Conservation (phyloP, 495 filamentous ascomycete species). For the Aspergillus coremiiformis region DNA sequence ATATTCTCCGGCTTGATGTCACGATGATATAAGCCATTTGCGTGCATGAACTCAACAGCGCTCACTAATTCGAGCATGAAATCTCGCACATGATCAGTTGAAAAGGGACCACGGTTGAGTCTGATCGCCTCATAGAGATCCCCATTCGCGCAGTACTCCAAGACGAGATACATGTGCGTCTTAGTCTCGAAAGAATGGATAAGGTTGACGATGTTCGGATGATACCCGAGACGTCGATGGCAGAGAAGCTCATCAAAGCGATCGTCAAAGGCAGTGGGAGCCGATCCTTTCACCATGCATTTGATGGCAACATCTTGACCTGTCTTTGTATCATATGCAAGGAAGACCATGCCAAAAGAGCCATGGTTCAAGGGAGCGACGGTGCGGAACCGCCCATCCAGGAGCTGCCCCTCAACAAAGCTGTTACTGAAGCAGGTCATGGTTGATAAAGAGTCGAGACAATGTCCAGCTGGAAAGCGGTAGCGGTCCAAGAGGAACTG, state of each 20-base stretch:
- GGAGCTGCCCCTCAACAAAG: slow-evolving; percentile 63
- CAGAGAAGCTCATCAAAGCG: slow-evolving; percentile 80
- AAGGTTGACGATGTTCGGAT: slow-evolving; percentile 91
- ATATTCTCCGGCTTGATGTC: slow-evolving; percentile 99
- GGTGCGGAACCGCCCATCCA: slow-evolving; percentile 82
- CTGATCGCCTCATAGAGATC: slow-evolving; percentile 98
- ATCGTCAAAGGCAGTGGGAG: slow-evolving; percentile 58
- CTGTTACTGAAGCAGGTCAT: slow-evolving; percentile 77
- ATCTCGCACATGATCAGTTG: slow-evolving; percentile 91
- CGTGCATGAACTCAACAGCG: slow-evolving; percentile 85
- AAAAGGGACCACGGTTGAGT: slow-evolving; percentile 72
- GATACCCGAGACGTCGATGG: slow-evolving; percentile 67
- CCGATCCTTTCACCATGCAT: slow-evolving; percentile 72
- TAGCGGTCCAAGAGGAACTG: no score
- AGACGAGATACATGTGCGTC: slow-evolving; percentile 79
- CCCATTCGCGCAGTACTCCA: slow-evolving; percentile 94
- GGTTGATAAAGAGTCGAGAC: slow-evolving; percentile 18
- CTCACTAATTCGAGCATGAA: slow-evolving; percentile 94
- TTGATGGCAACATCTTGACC: slow-evolving; percentile 85
- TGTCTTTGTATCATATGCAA: slow-evolving; percentile 71
- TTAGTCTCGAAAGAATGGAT: slow-evolving; percentile 88
- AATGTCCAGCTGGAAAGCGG: neutral
- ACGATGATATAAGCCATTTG: slow-evolving; percentile 86
- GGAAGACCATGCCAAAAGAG: slow-evolving; percentile 96
- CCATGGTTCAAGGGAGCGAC: slow-evolving; percentile 94